Conservation (phyloP, 1,284 basidiomycete genomes). For the Ceratobasidium sp. region DNA sequence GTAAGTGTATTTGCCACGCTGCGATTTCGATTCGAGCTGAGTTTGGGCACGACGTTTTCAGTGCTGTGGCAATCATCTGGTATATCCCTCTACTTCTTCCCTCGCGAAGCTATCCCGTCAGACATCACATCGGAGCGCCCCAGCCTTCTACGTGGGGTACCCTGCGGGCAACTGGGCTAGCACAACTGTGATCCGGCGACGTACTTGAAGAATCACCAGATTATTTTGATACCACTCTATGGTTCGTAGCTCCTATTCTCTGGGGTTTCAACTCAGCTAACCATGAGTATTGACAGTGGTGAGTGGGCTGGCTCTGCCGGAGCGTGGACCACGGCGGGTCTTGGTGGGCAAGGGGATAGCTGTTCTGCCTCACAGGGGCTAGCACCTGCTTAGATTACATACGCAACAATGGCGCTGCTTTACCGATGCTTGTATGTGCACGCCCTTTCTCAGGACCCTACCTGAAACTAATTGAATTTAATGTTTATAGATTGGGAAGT, state of each 20-base stretch:
- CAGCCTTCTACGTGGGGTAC: constrained; percentile 74
- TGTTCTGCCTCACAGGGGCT: constrained; percentile 84
- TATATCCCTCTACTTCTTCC: constrained; percentile 80
- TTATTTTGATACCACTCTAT: constrained; percentile 82
- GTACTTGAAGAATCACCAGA: constrained; percentile 76
- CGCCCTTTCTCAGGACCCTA: not conserved
- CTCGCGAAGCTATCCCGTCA: constrained; percentile 68
- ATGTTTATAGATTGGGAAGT: constrained; percentile 74
- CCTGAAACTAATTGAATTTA: constrained; percentile 31
- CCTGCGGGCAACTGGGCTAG: constrained; percentile 79
- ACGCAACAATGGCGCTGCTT: constrained; percentile 72
- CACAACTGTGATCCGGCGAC: constrained; percentile 70
- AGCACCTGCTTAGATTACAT: constrained; percentile 79
- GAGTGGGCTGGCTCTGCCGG: constrained; percentile 76
- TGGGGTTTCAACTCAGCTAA: constrained; percentile 42
- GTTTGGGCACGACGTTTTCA: constrained; percentile 43
- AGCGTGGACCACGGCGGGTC: constrained; percentile 72
- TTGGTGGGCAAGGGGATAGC: constrained; percentile 79
- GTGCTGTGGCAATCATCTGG: constrained; percentile 77
- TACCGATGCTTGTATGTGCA: constrained; percentile 68
- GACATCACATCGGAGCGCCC: constrained; percentile 75
- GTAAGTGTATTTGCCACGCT: constrained; percentile 44
- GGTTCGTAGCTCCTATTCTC: constrained; percentile 54
- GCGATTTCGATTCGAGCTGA: not conserved
- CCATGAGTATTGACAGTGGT: constrained; percentile 57